Evolutionary conservation across 768 basidiomycete genomes (phyloP).

Genomic region (Trametes elegans): DNA sequence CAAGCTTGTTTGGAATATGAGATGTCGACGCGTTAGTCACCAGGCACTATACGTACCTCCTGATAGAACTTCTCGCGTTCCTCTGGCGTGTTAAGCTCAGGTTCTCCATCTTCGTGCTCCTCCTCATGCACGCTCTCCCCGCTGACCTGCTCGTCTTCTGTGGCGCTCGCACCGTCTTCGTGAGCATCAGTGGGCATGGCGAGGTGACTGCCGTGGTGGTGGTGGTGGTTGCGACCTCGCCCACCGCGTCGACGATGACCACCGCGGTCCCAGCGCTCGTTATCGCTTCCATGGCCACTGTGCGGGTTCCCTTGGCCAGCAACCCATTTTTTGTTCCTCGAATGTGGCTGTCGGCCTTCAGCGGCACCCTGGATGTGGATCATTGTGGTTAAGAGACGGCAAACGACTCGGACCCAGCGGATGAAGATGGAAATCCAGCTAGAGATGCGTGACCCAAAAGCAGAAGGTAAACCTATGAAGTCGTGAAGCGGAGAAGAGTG

Average conservation of each 20-base stretch:
- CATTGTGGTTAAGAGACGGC: background rate
- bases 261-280: constrained; percentile 63
- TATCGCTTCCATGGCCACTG: constrained; percentile 40
- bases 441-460: no score
- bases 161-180: constrained; percentile 30
- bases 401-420: background rate
- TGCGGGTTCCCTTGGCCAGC: constrained; percentile 43
- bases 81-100: constrained; percentile 54
- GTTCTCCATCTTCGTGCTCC: constrained; percentile 34
- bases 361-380: constrained; percentile 24
- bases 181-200: constrained; percentile 21
- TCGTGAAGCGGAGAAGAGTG: background rate
- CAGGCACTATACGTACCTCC: constrained; percentile 46
- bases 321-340: constrained; percentile 63
- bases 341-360: constrained; percentile 31
- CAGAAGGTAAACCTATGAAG: background rate
- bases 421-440: background rate
- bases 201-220: constrained; percentile 29
- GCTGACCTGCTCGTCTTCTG: constrained; percentile 36
- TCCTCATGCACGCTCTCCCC: constrained; percentile 33
- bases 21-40: constrained; percentile 12
- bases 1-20: constrained; percentile 41
- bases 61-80: constrained; percentile 70
- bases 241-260: constrained; percentile 51
- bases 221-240: constrained; percentile 40